These are phyloP conservation scores for Phycomyces blakesleeanus DNA, from an alignment of 192 early-diverging fungal species.

Conservation along the genomic window DNA sequence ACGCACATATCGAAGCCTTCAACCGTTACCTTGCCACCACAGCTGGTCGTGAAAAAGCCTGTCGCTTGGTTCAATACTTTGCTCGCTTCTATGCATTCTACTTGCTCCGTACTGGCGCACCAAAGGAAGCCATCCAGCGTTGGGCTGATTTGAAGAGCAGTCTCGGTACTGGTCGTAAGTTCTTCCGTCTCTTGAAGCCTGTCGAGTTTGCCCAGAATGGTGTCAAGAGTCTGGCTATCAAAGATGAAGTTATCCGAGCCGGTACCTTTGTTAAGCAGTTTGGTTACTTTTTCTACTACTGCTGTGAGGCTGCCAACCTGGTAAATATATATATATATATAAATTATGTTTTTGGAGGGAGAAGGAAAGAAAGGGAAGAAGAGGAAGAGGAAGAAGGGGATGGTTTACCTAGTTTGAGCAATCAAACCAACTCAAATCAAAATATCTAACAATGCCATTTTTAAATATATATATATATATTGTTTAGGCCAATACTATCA, in stretches of 20 bases:
- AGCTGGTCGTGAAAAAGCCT: constrained; percentile 73
- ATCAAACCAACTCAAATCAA: no score
- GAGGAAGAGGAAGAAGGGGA: no score
- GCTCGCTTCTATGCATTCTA: constrained; percentile 76
- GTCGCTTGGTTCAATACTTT: constrained; percentile 84
- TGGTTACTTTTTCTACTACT: constrained; percentile 58
- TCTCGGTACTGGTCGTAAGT: constrained; percentile 63
- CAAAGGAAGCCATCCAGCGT: constrained; percentile 56
- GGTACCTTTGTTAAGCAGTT: constrained; percentile 54
- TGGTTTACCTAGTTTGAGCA: no score
- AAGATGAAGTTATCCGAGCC: constrained; percentile 57
- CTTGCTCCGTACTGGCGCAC: constrained; percentile 48
- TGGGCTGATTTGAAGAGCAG: constrained; percentile 59
- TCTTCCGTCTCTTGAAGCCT: constrained; percentile 68
- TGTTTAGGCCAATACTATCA: constrained; percentile 19
- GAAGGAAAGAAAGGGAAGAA: neutral
- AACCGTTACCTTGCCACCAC: constrained; percentile 56
- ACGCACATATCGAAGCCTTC: constrained; percentile 24
- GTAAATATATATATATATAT: constrained; percentile 33
- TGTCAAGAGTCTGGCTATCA: constrained; percentile 46
- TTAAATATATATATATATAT: no score
- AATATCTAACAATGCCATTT: no score
- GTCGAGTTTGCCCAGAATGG: constrained; percentile 62
- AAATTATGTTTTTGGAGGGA: neutral
- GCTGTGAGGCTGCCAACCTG: constrained; percentile 59